Base-by-base conservation (phyloP, 2,329 filamentous ascomycete genomes). In the Fusarium abutilonis region DNA sequence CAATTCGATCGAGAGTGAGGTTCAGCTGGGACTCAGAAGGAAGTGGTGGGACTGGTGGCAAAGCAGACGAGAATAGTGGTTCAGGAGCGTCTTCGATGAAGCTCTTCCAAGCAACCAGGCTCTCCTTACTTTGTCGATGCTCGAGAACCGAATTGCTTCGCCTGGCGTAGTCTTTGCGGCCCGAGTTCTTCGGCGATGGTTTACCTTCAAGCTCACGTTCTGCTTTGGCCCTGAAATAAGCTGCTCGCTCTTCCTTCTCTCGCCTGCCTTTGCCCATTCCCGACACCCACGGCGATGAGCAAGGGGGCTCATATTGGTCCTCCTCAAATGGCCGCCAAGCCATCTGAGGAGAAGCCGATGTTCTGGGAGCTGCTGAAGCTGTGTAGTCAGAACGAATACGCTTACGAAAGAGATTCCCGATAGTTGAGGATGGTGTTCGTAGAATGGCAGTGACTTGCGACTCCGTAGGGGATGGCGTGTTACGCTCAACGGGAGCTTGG, bases 281-380 rank as follows among this genome's bases (percentile, higher is more conserved):
- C 21, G 58, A 65, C 23, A 66, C 34, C 69, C 70, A 72, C 34
- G 64, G 56, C 9, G 67, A 60, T 9, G 57, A 46, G 15, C 65
- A 69, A 6, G 70, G 67, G n/a, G 61, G 64, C 14, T 58, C 51
- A 8, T 36, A 38, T n/a, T 56, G 40, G 4, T 50, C 38, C n/a
- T 70, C 59, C 3, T 70, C 66, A 39, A 73, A 73, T 11, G 70
- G 71, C 19, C 51, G 56, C 71, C 71, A 73, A 31, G 70, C 60
- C 15, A 63, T 38, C 28, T 45, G 50, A 8, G 70, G 70, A 2
- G 60, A 65, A 7, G 50, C 36, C 4, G 69, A 63, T 6, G 63
- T 70, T 45, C 43, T 46, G 10, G 67, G 68, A 9, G 61, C 62
- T 36, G 49, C 48, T 35, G 58, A 58, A 5, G 41, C 54, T 1